Evolutionary conservation across 2,329 filamentous ascomycete species (phyloP), one percentile per base, ranked within the genome.

Genomic region (Trichophyton benhamiae): DNA sequence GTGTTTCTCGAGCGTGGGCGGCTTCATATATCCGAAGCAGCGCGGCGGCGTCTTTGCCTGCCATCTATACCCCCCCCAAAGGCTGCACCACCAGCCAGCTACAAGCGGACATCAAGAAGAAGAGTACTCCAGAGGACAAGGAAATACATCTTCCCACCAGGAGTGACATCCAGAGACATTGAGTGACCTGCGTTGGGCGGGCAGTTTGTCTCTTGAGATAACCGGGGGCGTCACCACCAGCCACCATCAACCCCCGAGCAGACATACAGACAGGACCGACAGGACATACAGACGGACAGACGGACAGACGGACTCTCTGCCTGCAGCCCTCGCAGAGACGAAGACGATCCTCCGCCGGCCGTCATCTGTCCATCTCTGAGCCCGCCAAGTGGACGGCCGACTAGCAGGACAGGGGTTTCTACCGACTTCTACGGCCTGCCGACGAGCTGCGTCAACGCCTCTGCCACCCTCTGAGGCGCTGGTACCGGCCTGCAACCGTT

Each of bases 331-430:
- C 7, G 8, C 27, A 27, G 20, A 15, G 17, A 15, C 15, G n/a
- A 13, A 55, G 52, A 55, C 25, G 52, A 55, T 8, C 25, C 20
- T 17, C n/a, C 52, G 13, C 30, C 27, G 25, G 7, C 30, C 27
- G 25, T 52, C 52, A 8, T 20, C 13, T 27, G 52, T 15, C 52
- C 8, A 2, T n/a, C 52, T n/a, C 27, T 36, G 52, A 8, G 52
- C 52, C 41, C 52, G 52, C 52, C 52, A 55, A 55, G 52, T 55
- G 52, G 52, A 55, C 52, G 27, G 49, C 27, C 52, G 11, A 38
- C 52, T 27, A 55, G 52, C 52, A 33, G 13, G 52, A 55, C 52
- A 55, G 52, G 52, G 52, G 27, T 33, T 33, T 53, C 48, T 53
- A 48, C 33, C 44, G 44, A 22, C 44, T 11, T 36, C 27, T 55